Conservation (phyloP, 208 protist species). For the Borovskyia barvae region DNA sequence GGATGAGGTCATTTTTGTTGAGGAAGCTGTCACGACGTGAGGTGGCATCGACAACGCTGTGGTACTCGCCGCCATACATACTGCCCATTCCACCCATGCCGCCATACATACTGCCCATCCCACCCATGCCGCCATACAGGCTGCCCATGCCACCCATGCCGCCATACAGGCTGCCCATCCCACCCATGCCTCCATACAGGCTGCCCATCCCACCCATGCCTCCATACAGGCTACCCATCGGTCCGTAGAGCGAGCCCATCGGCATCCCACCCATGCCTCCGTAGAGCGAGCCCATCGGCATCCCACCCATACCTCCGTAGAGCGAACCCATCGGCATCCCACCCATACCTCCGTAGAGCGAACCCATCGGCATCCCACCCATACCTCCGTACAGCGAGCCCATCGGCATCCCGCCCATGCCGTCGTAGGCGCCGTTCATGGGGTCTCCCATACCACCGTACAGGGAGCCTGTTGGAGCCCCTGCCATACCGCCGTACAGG, state of each 20-base stretch:
- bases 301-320: conserved; percentile 44
- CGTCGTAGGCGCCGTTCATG: conserved; percentile 4
- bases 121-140: conserved; percentile 44
- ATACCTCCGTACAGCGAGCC: conserved; percentile 32
- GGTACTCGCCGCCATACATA: conserved; percentile 34
- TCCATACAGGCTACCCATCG: no score
- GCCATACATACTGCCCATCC: conserved; percentile 48
- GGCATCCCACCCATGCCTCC: conserved; percentile 26
- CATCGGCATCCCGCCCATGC: conserved; percentile 21
- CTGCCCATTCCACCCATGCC: conserved; percentile 41
- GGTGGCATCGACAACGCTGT: conserved; percentile 58
- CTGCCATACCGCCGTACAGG: conserved; percentile 1
- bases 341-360: no score
- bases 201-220: conserved; percentile 25
- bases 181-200: conserved; percentile 35
- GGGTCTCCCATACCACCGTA: conserved; percentile 25
- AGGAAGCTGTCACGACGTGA: conserved; percentile 65
- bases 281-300: conserved; percentile 45
- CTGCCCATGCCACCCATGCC: conserved; percentile 25
- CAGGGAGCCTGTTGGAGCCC: neutral
- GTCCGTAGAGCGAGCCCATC: no score
- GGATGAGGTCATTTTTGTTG: conserved; percentile 55
- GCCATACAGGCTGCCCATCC: conserved; percentile 35
- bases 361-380: no score
- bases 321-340: conserved; percentile 46